These are phyloP conservation scores for Capsicum rhomboideum DNA, from an alignment of 257 asterid species.

Conservation along the genomic window DNA sequence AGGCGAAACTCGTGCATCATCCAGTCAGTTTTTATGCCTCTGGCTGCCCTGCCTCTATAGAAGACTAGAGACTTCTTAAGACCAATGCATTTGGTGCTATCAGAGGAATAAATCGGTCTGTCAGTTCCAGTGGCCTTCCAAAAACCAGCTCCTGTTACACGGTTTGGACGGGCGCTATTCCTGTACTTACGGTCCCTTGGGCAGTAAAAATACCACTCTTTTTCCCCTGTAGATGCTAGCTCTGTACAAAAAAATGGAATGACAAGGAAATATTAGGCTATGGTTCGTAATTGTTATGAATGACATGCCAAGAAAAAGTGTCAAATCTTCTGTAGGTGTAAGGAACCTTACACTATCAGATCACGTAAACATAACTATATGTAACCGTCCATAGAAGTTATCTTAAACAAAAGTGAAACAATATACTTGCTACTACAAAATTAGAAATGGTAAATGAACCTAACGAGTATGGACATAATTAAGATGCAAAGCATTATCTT, in stretches of 20 bases:
- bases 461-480: not conserved
- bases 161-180: slow-evolving; percentile 77
- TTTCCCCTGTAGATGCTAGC: slow-evolving; percentile 71
- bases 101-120: slow-evolving; percentile 71
- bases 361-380: not conserved
- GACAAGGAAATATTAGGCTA: not conserved
- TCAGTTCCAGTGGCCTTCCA: slow-evolving; percentile 98
- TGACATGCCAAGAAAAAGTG: not conserved
- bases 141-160: slow-evolving; percentile 88
- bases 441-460: not conserved
- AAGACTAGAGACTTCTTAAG: slow-evolving; percentile 83
- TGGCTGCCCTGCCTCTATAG: slow-evolving; percentile 94
- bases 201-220: slow-evolving; percentile 88
- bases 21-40: slow-evolving; percentile 90
- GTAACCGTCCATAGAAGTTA: not conserved
- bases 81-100: slow-evolving; percentile 73
- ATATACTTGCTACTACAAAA: not conserved
- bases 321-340: not conserved
- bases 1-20: slow-evolving; percentile 96
- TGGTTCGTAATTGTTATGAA: not conserved
- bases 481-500: not conserved
- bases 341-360: not conserved
- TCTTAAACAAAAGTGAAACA: not conserved
- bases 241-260: slow-evolving; percentile 17
- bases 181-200: slow-evolving; percentile 86